Percentiles rank a stretch among this genome's conserved stretches.
Conservation (phyloP, 2,329 filamentous ascomycete species). For the Capronia coronata region DNA sequence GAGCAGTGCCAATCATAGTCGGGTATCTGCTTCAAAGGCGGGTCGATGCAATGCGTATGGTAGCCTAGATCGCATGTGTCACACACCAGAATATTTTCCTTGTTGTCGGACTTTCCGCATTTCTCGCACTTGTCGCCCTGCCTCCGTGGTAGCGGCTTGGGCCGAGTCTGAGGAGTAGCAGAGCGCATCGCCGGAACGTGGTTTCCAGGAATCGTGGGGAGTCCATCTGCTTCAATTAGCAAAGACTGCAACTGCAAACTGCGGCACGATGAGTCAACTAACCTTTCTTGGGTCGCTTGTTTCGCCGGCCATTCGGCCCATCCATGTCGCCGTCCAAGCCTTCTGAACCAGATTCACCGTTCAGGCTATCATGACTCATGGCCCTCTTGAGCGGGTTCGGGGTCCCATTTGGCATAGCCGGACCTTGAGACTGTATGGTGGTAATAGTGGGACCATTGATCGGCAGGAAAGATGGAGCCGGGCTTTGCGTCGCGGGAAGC, state of each 20-base stretch:
- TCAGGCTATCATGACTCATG: conserved; percentile 53
- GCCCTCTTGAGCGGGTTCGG: conserved; percentile 67
- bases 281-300: conserved; percentile 89
- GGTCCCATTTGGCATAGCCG: conserved; percentile 18
- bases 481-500: conserved; percentile 56
- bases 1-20: conserved; percentile 94
- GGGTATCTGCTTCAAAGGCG: conserved; percentile 67
- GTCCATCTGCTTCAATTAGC: conserved; percentile 39
- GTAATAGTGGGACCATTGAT: conserved; percentile 44
- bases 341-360: conserved; percentile 36
- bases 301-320: conserved; percentile 64
- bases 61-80: conserved; percentile 88
- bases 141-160: conserved; percentile 52
- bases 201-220: conserved; percentile 84
- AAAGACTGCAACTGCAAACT: conserved; percentile 40
- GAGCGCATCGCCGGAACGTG: conserved; percentile 91
- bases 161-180: conserved; percentile 54
- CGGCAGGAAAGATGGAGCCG: conserved; percentile 45
- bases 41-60: conserved; percentile 83
- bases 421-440: conserved; percentile 10
- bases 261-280: conserved; percentile 34
- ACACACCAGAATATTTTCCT: conserved; percentile 66
- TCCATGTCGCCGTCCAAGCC: conserved; percentile 51
- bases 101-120: conserved; percentile 73
- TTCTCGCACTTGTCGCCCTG: conserved; percentile 71